Evolutionary conservation across 495 filamentous ascomycete species (phyloP), one percentile per base, ranked within the genome.

Genomic region (Talaromyces trachyspermus): DNA sequence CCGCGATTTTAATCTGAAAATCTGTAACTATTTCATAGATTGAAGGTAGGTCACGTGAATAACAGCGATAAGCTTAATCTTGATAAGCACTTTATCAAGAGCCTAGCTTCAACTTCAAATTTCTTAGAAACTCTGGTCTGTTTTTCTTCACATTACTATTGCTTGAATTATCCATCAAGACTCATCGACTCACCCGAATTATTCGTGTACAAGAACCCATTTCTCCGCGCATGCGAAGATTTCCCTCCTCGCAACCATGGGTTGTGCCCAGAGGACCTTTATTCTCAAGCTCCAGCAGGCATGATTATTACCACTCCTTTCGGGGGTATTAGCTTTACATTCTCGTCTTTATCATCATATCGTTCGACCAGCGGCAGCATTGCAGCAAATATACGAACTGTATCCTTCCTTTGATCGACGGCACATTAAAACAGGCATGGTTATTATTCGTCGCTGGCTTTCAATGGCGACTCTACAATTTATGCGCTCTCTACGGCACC

Each of bases 401-500:
- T 33, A 15, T 14, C 15, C 12, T 14, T 14, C 36, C 15, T 14
- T 20, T 6, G 6, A 14, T 6, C 6, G 12, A 15, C 14, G 6
- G 6, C 36, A 15, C 36, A 39, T 6, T 14, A 20, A 8, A 6
- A 7, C n/a, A 7, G 7, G 18, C 18, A 7, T 14, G 15, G 15
- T 6, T 12, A 7, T 30, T 7, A 30, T 6, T 44, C 42, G 15
- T 44, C 42, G 6, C 17, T 25, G 9, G 14, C 43, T 19, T 23
- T 24, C 8, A 30, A 65, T 49, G 56, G 54, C 0, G 64, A 71
- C 11, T 69, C 68, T 1, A 97, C 92, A 3, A 95, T 99, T 12
- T 97, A 91, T 58, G 92, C 94, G 0, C 71, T 97, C 3, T 95
- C 92, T 0, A 95, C 92, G 8, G 87, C 86, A 2, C 67, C 86